These are phyloP conservation scores for Melampsora americana DNA, from an alignment of 1,284 basidiomycete genomes.

Conservation along the genomic window DNA sequence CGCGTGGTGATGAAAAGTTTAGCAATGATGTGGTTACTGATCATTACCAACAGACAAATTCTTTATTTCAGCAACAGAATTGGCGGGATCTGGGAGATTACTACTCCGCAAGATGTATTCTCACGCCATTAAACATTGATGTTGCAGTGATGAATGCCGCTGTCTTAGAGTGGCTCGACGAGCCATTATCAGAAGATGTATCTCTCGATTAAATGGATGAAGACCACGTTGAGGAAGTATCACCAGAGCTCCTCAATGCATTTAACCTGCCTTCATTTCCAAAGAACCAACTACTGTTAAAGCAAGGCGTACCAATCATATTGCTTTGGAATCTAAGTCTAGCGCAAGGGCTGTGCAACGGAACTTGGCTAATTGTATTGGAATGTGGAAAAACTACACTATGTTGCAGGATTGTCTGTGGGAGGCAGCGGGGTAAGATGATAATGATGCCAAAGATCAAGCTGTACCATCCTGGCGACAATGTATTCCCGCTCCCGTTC, in stretches of 20 bases:
- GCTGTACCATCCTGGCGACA: background rate
- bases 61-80: no score
- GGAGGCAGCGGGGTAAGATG: background rate
- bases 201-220: no score
- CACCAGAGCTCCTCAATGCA: background rate
- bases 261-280: background rate
- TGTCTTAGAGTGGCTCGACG: no score
- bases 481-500: conserved; percentile 50
- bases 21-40: no score
- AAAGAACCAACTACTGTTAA: background rate
- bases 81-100: no score
- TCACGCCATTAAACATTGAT: no score
- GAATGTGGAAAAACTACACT: no score
- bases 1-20: background rate
- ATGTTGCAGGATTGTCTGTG: background rate
- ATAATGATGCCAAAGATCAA: conserved; percentile 5
- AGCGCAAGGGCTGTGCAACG: conserved; percentile 8
- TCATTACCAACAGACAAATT: no score
- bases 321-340: background rate
- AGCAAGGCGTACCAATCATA: background rate
- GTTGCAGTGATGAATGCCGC: no score
- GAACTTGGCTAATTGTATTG: background rate
- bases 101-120: no score
- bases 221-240: background rate
- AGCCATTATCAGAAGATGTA: no score